Evolutionary conservation across 2,329 filamentous ascomycete species (phyloP).

Genomic region (Macrophomina tecta): DNA sequence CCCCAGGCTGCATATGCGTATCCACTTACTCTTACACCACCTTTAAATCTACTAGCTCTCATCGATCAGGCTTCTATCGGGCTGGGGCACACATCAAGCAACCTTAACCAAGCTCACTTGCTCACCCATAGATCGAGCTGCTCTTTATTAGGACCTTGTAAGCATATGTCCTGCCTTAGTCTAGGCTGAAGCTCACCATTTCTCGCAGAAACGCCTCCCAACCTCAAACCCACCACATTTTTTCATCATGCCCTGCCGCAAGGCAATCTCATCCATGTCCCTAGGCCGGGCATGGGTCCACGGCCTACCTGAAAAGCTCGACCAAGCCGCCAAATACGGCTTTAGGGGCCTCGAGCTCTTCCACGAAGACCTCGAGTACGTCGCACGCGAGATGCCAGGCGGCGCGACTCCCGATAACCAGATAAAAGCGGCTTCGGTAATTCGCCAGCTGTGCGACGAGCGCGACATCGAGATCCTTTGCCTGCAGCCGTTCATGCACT

Average conservation of each 20-base stretch:
- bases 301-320: slow-evolving; percentile 69
- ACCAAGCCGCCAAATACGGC: slow-evolving; percentile 68
- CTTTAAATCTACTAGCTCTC: too few relatives aligned
- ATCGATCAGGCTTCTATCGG: too few relatives aligned
- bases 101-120: too few relatives aligned
- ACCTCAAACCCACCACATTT: not conserved
- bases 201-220: not conserved
- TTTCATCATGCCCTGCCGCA: slow-evolving; percentile 57
- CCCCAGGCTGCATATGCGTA: not conserved
- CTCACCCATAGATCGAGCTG: too few relatives aligned
- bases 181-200: not conserved
- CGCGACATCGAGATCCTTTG: slow-evolving; percentile 66
- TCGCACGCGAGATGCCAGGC: slow-evolving; percentile 58
- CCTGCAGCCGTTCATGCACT: slow-evolving; percentile 79
- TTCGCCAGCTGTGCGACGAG: slow-evolving; percentile 63
- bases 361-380: slow-evolving; percentile 74
- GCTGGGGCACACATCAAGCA: too few relatives aligned
- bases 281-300: slow-evolving; percentile 76
- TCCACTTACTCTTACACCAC: not conserved
- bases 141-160: too few relatives aligned
- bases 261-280: slow-evolving; percentile 78
- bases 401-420: slow-evolving; percentile 54
- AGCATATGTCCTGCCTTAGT: not conserved
- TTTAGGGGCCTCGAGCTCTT: slow-evolving; percentile 77
- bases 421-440: slow-evolving; percentile 63